Base-by-base conservation (phyloP, 2,329 filamentous ascomycete species). In the Colletotrichum sp. region DNA sequence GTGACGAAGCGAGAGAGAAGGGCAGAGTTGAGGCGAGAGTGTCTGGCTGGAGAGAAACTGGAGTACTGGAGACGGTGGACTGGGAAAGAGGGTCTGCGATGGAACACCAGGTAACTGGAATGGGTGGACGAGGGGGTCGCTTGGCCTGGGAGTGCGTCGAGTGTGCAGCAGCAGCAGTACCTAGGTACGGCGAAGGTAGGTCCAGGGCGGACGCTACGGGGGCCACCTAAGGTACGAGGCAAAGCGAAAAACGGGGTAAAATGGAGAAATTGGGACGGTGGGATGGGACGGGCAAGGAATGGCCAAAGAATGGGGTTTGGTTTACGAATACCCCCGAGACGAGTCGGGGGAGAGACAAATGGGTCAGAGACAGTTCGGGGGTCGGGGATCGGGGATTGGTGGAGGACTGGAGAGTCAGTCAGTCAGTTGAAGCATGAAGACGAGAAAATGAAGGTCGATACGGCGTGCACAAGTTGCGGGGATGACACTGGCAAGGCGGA, bases 201-300 rank as follows among this genome's bases (percentile, higher is more conserved):
- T 19, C 28, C 57, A 70, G 39, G 59, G 25, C 19, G 57, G 57
- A 60, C 57, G 12, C 16, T 52, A 52, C 44, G n/a, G 39, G 44
- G n/a, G n/a, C n/a, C 44, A 52, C 44, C 44, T 22, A 11, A 44
- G 39, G 39, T 44, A 52, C 13, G 16, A n/a, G 28, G 30, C 28
- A 68, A 25, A 74, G 36, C 64, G 63, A 68, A 65, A 75, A 73
- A 75, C 44, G 73, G 73, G 73, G 73, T 75, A 75, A 72, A 64
- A 57, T 68, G 73, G 73, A 64, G 71, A 74, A 68, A 25, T 63
- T 59, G 67, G 65, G 52, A 69, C 34, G 55, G 27, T 30, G 36
- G 68, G 44, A 52, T 52, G 44, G 44, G 44, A 52, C n/a, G 44
- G 44, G 11, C 44, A 52, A 52, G 44, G 44, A 52, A 61, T 61